Conservation (phyloP, 2,329 filamentous ascomycete genomes). For the Spiromastix sp. region DNA sequence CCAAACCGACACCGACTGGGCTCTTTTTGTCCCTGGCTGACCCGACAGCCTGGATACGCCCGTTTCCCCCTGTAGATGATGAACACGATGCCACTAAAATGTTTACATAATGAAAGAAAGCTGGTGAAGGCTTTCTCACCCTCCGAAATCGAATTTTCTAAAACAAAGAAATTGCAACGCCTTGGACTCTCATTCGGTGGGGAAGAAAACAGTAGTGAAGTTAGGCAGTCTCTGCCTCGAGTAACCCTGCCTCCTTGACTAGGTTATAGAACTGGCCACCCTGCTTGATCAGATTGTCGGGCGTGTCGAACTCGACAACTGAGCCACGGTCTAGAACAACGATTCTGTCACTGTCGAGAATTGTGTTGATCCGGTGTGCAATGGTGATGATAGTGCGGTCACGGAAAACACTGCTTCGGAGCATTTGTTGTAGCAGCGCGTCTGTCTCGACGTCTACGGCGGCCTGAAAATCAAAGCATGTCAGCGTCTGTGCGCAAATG, state of each 20-base stretch:
- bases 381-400: slow-evolving; percentile 97
- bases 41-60: too few species aligned
- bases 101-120: too few species aligned
- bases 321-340: slow-evolving; percentile 85
- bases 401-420: slow-evolving; percentile 60
- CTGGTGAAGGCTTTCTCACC: too few species aligned
- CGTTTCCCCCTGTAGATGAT: too few species aligned
- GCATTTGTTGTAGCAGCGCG: slow-evolving; percentile 52
- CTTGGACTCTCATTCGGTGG: too few species aligned
- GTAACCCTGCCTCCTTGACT: slow-evolving; percentile 79
- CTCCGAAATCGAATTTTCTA: too few species aligned
- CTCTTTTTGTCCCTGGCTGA: too few species aligned
- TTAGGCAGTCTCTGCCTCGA: slow-evolving; percentile 37
- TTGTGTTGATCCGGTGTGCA: slow-evolving; percentile 96
- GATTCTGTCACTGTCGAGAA: slow-evolving; percentile 78
- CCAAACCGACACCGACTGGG: too few species aligned
- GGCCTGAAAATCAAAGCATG: slow-evolving; percentile 43
- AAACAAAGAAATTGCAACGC: too few species aligned
- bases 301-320: slow-evolving; percentile 88
- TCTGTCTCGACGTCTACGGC: slow-evolving; percentile 62
- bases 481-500: too few species aligned
- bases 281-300: slow-evolving; percentile 62
- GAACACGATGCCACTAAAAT: too few species aligned
- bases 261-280: slow-evolving; percentile 79
- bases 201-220: too few species aligned